These are phyloP conservation scores for Opeltia flavorubescens DNA, from an alignment of 495 filamentous ascomycete genomes.

Conservation along the genomic window DNA sequence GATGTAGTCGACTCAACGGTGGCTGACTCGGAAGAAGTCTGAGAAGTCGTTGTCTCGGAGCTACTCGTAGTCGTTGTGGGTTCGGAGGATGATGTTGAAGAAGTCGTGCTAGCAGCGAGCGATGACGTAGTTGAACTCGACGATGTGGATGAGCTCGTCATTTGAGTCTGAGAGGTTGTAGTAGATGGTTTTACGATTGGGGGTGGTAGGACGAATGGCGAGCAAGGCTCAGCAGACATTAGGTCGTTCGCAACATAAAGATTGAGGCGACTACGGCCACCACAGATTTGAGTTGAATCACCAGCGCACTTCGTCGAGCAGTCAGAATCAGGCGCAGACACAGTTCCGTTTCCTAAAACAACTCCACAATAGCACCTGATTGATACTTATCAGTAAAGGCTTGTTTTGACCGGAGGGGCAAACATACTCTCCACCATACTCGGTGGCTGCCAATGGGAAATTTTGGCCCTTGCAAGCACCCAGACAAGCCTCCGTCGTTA, in stretches of 20 bases:
- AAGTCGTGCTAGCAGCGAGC: not conserved
- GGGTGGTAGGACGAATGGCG: not conserved
- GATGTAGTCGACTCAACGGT: not conserved
- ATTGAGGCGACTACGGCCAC: conserved; percentile 28
- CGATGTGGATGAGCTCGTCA: not conserved
- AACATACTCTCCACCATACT: conserved; percentile 29
- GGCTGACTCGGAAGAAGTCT: not conserved
- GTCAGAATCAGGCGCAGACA: conserved; percentile 15
- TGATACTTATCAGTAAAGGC: too few species aligned
- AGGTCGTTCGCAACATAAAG: conserved; percentile 23
- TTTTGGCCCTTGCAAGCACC: conserved; percentile 29
- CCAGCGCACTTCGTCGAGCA: conserved; percentile 38
- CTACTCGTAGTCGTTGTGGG: not conserved
- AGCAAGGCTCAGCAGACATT: conserved; percentile 31
- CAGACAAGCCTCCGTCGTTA: conserved; percentile 34
- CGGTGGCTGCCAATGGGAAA: conserved; percentile 37
- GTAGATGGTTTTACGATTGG: conserved; percentile 16
- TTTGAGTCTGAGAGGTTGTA: conserved; percentile 2
- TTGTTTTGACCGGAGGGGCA: conserved; percentile 8
- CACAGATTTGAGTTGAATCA: conserved; percentile 29
- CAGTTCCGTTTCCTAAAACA: conserved; percentile 34
- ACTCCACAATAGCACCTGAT: conserved; percentile 28
- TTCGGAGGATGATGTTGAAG: not conserved
- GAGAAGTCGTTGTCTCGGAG: too few species aligned
- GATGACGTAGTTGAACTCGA: not conserved